These are phyloP conservation scores for Nicotiana attenuata DNA, from an alignment of 257 asterid species.

Conservation along the genomic window DNA sequence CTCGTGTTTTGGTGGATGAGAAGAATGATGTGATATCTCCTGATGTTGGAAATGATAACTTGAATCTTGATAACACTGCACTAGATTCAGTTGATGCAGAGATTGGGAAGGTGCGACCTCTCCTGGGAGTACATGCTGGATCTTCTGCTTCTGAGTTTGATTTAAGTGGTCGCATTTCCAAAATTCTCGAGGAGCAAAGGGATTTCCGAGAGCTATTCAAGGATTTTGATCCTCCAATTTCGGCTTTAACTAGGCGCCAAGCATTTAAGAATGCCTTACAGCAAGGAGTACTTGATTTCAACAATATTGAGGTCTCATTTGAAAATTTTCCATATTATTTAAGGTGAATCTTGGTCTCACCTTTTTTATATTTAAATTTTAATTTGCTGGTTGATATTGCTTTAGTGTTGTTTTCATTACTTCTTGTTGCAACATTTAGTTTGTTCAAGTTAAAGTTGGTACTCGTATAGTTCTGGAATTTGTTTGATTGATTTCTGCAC, in stretches of 20 bases:
- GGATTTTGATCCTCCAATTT: constrained; percentile 54
- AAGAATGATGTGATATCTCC: constrained; percentile 43
- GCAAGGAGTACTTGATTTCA: constrained; percentile 53
- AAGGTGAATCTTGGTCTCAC: constrained; percentile 40
- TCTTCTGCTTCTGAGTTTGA: constrained; percentile 47
- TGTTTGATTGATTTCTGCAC: not conserved
- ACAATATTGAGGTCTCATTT: constrained; percentile 58
- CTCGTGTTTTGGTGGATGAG: constrained; percentile 24
- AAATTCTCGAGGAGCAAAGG: constrained; percentile 49
- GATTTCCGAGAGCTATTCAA: constrained; percentile 39
- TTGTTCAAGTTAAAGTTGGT: not conserved
- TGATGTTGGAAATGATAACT: constrained; percentile 34
- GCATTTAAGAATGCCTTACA: constrained; percentile 62
- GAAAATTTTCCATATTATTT: constrained; percentile 82
- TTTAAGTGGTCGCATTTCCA: constrained; percentile 45
- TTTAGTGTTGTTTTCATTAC: not conserved
- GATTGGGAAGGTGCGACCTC: constrained; percentile 55
- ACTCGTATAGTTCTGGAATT: not conserved
- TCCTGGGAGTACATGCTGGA: constrained; percentile 42
- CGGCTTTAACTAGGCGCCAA: constrained; percentile 54
- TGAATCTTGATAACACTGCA: constrained; percentile 25
- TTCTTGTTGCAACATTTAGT: not conserved
- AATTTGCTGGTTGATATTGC: not conserved
- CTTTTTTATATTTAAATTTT: not conserved
- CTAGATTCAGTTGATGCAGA: constrained; percentile 41